Conservation (phyloP, 768 basidiomycete species). For the Chalciporus chontae region DNA sequence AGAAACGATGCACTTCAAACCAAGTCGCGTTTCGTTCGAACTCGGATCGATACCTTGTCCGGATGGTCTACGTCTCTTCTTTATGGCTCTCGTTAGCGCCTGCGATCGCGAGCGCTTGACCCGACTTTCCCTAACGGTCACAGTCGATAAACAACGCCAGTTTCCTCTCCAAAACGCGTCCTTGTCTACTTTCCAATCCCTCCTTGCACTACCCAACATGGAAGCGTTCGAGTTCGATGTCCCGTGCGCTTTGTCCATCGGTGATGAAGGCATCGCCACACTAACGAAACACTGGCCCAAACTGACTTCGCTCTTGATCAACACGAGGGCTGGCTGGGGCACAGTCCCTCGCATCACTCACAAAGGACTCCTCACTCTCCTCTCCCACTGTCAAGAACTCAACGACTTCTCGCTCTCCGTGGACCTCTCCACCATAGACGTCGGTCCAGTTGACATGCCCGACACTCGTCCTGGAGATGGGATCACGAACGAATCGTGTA, state of each 20-base stretch:
- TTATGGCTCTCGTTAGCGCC: conserved; percentile 13
- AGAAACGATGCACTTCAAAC: conserved; percentile 16
- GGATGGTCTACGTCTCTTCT: conserved; percentile 22
- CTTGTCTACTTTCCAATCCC: conserved; percentile 15
- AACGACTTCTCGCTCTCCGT: conserved; percentile 16
- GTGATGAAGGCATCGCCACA: conserved; percentile 17
- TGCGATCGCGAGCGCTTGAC: conserved; percentile 9
- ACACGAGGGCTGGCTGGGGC: conserved; percentile 19
- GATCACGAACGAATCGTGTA: conserved; percentile 6
- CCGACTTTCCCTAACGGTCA: conserved; percentile 8
- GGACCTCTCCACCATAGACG: conserved; percentile 20
- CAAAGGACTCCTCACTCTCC: conserved; percentile 18
- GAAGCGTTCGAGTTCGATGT: conserved; percentile 13
- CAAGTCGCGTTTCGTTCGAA: conserved; percentile 13
- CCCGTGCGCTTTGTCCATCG: conserved; percentile 18
- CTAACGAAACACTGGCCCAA: conserved; percentile 21
- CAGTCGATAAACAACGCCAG: not conserved
- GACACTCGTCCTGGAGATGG: conserved; percentile 9
- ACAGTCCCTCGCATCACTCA: conserved; percentile 17
- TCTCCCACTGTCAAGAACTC: conserved; percentile 12
- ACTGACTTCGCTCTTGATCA: conserved; percentile 13
- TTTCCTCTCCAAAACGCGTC: conserved; percentile 3
- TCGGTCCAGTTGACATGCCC: not conserved
- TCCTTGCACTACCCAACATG: conserved; percentile 15
- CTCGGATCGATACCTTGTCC: conserved; percentile 8